phyloP scores from a whole-genome alignment of 257 asterid species.

The Solanum appendiculatum region DNA sequence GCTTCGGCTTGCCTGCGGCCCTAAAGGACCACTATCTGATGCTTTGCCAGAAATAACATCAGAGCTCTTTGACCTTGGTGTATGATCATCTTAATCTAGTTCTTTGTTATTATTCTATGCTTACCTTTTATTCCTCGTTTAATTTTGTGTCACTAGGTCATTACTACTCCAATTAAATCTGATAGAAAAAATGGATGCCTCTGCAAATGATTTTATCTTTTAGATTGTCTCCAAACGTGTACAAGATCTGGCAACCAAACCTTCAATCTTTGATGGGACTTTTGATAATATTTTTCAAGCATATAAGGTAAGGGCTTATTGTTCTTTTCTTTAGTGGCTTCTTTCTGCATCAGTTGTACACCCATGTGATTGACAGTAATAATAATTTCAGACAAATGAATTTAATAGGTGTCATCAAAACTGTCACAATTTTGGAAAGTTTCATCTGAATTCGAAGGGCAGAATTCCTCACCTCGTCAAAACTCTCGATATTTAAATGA shows the following conservation, averaged over 20 bases:
- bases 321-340: neutral
- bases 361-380: conserved; percentile 8
- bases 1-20: conserved; percentile 82
- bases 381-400: conserved; percentile 4
- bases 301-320: conserved; percentile 46
- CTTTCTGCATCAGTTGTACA: conserved; percentile 4
- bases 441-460: conserved; percentile 43
- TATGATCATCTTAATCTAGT: conserved; percentile 19
- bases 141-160: neutral
- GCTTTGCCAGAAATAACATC: conserved; percentile 73
- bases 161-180: neutral
- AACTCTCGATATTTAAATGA: conserved; percentile 81
- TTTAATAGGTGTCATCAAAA: conserved; percentile 55
- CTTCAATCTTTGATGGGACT: conserved; percentile 62
- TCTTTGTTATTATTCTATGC: neutral
- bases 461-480: conserved; percentile 44
- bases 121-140: neutral
- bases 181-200: neutral
- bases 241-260: conserved; percentile 55
- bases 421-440: conserved; percentile 67
- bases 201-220: conserved; percentile 1
- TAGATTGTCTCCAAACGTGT: conserved; percentile 74
- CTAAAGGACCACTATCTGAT: conserved; percentile 74
- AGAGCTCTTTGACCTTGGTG: conserved; percentile 79
- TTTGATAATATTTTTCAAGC: conserved; percentile 58